phyloP scores from a whole-genome alignment of 495 filamentous ascomycete genomes.

The Penicillium subrubescens region DNA sequence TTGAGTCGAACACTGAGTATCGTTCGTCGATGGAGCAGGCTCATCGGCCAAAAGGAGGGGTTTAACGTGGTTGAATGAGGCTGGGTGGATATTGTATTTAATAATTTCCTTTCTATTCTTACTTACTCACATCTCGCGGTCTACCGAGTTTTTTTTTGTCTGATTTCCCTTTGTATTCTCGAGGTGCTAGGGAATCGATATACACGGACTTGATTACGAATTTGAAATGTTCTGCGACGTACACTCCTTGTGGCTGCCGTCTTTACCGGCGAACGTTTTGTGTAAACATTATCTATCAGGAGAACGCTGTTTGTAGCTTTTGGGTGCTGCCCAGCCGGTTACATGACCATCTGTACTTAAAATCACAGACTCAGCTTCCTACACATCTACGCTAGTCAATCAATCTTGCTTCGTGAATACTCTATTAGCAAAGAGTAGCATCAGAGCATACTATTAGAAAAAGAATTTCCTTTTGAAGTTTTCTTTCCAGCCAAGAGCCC shows the following conservation, averaged over 20 bases:
- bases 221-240: neutral
- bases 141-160: neutral
- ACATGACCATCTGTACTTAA: too few relatives aligned
- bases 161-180: neutral
- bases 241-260: neutral
- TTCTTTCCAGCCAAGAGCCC: too few relatives aligned
- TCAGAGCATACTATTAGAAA: too few relatives aligned
- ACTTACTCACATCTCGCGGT: neutral
- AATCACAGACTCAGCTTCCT: too few relatives aligned
- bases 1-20: constrained; percentile 30
- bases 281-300: too few relatives aligned
- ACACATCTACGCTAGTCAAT: too few relatives aligned
- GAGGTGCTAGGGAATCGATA: neutral
- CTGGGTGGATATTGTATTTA: neutral
- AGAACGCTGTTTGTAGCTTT: too few relatives aligned
- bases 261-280: too few relatives aligned
- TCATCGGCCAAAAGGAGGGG: constrained; percentile 16
- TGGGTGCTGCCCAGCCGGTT: too few relatives aligned
- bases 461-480: too few relatives aligned
- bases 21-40: constrained; percentile 19
- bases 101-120: neutral
- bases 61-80: neutral
- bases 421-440: too few relatives aligned
- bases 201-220: neutral
- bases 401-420: too few relatives aligned